phyloP scores from a whole-genome alignment of 331 rosid genomes.

The Cydonia oblonga region DNA sequence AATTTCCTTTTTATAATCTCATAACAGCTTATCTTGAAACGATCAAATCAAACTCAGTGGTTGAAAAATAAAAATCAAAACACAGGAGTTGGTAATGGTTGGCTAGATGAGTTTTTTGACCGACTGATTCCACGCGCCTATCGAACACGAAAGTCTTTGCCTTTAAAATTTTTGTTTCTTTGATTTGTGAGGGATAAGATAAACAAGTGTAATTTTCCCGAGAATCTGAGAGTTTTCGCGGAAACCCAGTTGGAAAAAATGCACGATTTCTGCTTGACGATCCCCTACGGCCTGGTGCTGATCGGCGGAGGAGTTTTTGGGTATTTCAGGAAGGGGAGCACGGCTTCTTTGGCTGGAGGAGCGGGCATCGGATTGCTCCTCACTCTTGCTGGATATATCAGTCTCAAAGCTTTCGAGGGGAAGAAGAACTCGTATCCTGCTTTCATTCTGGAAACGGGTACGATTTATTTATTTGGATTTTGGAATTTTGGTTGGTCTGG shows the following conservation, averaged over 20 bases:
- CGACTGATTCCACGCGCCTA: background rate
- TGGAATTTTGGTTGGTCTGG: background rate
- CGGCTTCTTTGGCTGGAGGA: conserved; percentile 71
- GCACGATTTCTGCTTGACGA: conserved; percentile 98
- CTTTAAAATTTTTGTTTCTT: background rate
- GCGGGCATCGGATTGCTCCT: conserved; percentile 55
- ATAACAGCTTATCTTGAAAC: too few relatives aligned
- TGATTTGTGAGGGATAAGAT: conserved; percentile 1
- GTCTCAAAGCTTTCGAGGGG: conserved; percentile 68
- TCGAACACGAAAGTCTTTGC: background rate
- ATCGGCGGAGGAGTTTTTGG: conserved; percentile 66
- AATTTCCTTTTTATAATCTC: too few relatives aligned
- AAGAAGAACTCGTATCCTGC: conserved; percentile 64
- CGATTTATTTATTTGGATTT: background rate
- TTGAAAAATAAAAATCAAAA: too few relatives aligned
- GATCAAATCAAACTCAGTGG: too few relatives aligned
- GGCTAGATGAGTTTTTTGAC: too few relatives aligned
- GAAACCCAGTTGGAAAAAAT: conserved; percentile 33
- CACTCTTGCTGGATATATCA: conserved; percentile 64
- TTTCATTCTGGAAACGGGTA: conserved; percentile 63
- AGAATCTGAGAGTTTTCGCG: conserved; percentile 12
- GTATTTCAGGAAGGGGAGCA: conserved; percentile 63
- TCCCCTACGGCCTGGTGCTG: conserved; percentile 73
- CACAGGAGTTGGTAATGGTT: too few relatives aligned
- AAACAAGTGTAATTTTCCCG: background rate